Conservation (phyloP, 306 rosid genomes). For the Corylus americana region DNA sequence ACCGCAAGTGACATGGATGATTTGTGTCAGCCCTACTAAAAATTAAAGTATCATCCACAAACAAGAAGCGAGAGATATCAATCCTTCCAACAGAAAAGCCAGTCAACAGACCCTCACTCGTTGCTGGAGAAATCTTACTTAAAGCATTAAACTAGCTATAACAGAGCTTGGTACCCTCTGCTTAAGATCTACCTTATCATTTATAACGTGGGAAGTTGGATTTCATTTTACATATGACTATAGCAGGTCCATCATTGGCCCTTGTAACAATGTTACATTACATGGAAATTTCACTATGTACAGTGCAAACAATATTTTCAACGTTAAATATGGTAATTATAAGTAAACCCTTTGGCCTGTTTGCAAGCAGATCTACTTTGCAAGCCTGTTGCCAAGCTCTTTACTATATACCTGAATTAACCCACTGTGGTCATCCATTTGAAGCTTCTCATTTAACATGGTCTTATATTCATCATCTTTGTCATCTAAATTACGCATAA, state of each 20-base stretch:
- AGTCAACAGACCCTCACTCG: too few relatives aligned
- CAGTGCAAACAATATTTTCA: conserved; percentile 23
- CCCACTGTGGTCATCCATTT: conserved; percentile 46
- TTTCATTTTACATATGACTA: neutral
- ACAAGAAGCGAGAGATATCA: too few relatives aligned
- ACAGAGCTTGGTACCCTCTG: neutral
- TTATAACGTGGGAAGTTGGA: neutral
- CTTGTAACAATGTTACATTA: neutral
- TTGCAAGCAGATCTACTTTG: conserved; percentile 28
- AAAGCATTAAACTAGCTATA: neutral
- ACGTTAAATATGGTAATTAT: conserved; percentile 17
- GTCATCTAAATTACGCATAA: conserved; percentile 64
- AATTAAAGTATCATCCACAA: too few relatives aligned
- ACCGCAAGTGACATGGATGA: too few relatives aligned
- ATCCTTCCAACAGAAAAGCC: too few relatives aligned
- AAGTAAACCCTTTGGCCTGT: neutral
- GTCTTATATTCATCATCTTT: conserved; percentile 75
- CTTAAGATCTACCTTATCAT: neutral
- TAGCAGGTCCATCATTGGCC: neutral
- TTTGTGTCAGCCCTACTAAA: too few relatives aligned
- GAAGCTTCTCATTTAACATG: conserved; percentile 68
- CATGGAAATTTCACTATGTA: conserved; percentile 30
- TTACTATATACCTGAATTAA: conserved; percentile 58
- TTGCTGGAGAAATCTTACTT: neutral
- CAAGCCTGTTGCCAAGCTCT: conserved; percentile 59